Evolutionary conservation across 176 grass and related monocot species (phyloP).

Genomic region (Puya raimondii): DNA sequence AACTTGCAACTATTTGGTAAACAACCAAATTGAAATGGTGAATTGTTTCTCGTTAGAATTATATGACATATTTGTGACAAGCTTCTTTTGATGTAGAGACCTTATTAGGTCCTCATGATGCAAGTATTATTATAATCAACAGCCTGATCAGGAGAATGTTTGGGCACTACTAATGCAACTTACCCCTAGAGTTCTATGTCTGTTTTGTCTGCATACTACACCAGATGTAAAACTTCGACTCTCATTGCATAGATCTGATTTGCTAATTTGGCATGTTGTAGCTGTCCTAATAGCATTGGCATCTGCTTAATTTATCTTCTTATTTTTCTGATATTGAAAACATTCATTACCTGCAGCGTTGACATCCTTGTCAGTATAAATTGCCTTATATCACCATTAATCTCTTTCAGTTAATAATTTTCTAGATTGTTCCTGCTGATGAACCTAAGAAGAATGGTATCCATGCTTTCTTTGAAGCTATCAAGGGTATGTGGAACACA

Average conservation of each 20-base stretch:
- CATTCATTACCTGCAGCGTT: neutral
- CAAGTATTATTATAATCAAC: no score
- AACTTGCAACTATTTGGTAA: neutral
- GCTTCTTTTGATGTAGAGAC: no score
- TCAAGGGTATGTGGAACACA: slow-evolving; percentile 31
- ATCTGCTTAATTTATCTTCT: neutral
- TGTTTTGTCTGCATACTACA: no score
- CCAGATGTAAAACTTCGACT: no score
- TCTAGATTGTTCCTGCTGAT: slow-evolving; percentile 39
- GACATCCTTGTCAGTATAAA: no score
- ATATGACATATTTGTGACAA: no score
- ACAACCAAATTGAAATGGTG: neutral
- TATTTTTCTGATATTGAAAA: neutral
- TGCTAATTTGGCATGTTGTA: neutral
- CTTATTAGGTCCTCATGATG: no score
- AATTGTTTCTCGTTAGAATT: no score
- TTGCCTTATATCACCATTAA: neutral
- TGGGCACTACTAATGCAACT: no score
- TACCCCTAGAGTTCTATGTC: no score
- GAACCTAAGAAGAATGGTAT: slow-evolving; percentile 32
- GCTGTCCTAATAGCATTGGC: neutral
- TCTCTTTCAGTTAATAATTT: slow-evolving; percentile 9
- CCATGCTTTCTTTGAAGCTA: slow-evolving; percentile 38
- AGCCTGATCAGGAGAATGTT: no score
- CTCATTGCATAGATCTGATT: neutral